Evolutionary conservation across 768 basidiomycete genomes (phyloP).

Genomic region (Mycena maculata): DNA sequence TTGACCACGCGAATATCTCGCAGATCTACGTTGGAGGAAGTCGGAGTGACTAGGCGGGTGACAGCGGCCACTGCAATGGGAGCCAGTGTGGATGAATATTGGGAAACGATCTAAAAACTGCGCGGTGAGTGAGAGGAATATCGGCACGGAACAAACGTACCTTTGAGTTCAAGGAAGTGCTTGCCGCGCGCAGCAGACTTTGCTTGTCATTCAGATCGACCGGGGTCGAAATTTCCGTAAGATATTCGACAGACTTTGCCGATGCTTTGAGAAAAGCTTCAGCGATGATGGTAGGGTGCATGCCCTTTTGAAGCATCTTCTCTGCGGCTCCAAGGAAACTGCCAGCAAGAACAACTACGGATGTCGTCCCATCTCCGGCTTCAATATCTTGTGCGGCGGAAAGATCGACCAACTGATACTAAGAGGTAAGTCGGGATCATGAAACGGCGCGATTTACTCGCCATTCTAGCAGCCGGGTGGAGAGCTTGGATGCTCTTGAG

Average conservation of each 20-base stretch:
- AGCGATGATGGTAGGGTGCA: slow-evolving; percentile 97
- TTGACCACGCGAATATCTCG: slow-evolving; percentile 96
- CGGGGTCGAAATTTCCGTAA: slow-evolving; percentile 92
- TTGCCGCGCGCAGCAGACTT: slow-evolving; percentile 90
- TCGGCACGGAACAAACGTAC: slow-evolving; percentile 50
- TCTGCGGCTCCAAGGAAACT: slow-evolving; percentile 94
- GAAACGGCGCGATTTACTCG: slow-evolving; percentile 44
- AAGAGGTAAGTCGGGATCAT: slow-evolving; percentile 23
- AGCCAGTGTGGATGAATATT: slow-evolving; percentile 98
- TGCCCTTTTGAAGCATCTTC: slow-evolving; percentile 95
- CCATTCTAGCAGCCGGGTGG: slow-evolving; percentile 99
- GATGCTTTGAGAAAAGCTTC: slow-evolving; percentile 96
- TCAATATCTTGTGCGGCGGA: slow-evolving; percentile 98
- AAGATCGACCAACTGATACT: slow-evolving; percentile 90
- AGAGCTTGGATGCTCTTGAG: slow-evolving; percentile 94
- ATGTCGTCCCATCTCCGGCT: slow-evolving; percentile 98
- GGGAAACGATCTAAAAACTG: slow-evolving; percentile 88
- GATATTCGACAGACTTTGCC: slow-evolving; percentile 90
- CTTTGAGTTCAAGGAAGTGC: slow-evolving; percentile 96
- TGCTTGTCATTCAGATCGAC: slow-evolving; percentile 91
- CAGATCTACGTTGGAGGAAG: slow-evolving; percentile 95
- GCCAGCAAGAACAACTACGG: slow-evolving; percentile 96
- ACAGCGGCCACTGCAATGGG: slow-evolving; percentile 99
- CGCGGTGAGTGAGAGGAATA: slow-evolving; percentile 2
- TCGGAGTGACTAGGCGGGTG: slow-evolving; percentile 87